These are phyloP conservation scores for Grosmannia serpens DNA, from an alignment of 2,329 filamentous ascomycete genomes.

Conservation along the genomic window DNA sequence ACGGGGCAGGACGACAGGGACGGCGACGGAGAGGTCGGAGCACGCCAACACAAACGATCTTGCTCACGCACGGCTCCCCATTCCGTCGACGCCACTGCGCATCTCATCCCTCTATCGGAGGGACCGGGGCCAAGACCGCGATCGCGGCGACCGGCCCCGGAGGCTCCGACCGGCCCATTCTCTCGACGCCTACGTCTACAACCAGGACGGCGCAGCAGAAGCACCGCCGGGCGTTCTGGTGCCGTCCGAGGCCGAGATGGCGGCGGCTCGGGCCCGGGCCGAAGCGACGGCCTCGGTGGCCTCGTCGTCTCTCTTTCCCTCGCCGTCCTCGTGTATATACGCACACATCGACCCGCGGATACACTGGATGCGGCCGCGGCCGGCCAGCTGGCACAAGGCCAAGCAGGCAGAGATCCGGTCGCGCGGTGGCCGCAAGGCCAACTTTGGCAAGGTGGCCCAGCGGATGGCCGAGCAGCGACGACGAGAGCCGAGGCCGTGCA, in stretches of 20 bases:
- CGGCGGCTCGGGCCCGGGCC: neutral
- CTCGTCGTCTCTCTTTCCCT: conserved; percentile 5
- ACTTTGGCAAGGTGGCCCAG: conserved; percentile 33
- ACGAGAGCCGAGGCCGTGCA: neutral
- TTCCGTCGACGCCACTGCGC: neutral
- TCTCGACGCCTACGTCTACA: conserved; percentile 18
- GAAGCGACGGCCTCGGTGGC: neutral
- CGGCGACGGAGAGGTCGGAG: neutral
- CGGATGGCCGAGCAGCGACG: conserved; percentile 16
- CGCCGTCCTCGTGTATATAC: conserved; percentile 24
- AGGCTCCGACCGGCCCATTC: neutral
- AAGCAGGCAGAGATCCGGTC: conserved; percentile 39
- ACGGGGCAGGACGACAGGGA: neutral
- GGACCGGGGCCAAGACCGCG: neutral
- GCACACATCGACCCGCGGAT: conserved; percentile 38
- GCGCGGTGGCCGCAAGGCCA: conserved; percentile 37
- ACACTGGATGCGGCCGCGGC: conserved; percentile 31
- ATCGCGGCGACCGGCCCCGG: neutral
- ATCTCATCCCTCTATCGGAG: neutral
- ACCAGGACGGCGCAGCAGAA: conserved; percentile 11
- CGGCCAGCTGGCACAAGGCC: conserved; percentile 31
- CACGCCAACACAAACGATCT: neutral
- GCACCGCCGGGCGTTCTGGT: conserved; percentile 13
- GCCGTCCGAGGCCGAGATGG: conserved; percentile 7
- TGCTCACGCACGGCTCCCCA: neutral